These are phyloP conservation scores for Lichtheimia ornata DNA, from an alignment of 371 early-diverging fungal species.

Conservation along the genomic window DNA sequence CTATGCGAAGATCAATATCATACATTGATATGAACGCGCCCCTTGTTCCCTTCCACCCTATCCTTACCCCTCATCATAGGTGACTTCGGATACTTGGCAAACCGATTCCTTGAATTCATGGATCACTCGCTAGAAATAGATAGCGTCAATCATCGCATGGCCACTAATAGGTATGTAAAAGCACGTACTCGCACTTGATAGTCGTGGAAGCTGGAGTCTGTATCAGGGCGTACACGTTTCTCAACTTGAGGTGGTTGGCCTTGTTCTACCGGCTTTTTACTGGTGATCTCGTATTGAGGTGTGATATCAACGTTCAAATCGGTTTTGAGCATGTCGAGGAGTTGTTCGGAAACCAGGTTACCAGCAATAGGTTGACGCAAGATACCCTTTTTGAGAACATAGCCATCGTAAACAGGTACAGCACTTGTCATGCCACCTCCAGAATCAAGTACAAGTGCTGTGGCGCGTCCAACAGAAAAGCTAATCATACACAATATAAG, in stretches of 20 bases:
- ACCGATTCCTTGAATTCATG: constrained; percentile 94
- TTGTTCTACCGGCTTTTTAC: constrained; percentile 73
- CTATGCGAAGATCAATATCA: constrained; percentile 22
- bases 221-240: constrained; percentile 57
- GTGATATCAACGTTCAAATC: constrained; percentile 65
- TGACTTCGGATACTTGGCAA: constrained; percentile 79
- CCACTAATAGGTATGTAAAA: not conserved
- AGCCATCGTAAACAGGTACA: constrained; percentile 95
- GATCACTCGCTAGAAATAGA: constrained; percentile 53
- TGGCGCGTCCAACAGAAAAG: constrained; percentile 88
- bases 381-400: constrained; percentile 89
- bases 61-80: constrained; percentile 71
- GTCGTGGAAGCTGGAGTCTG: constrained; percentile 69
- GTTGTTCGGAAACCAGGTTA: constrained; percentile 78
- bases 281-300: constrained; percentile 83
- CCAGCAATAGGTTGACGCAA: constrained; percentile 81
- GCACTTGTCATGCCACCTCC: constrained; percentile 88
- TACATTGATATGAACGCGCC: too few species aligned
- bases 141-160: not conserved
- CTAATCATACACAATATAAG: constrained; percentile 32
- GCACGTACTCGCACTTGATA: constrained; percentile 61
- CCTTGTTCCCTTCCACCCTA: not conserved
- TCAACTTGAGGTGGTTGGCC: constrained; percentile 64
- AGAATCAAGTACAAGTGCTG: constrained; percentile 90
- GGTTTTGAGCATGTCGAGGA: constrained; percentile 63